Conservation (phyloP, 1,284 basidiomycete species). For the Malassezia restricta region DNA sequence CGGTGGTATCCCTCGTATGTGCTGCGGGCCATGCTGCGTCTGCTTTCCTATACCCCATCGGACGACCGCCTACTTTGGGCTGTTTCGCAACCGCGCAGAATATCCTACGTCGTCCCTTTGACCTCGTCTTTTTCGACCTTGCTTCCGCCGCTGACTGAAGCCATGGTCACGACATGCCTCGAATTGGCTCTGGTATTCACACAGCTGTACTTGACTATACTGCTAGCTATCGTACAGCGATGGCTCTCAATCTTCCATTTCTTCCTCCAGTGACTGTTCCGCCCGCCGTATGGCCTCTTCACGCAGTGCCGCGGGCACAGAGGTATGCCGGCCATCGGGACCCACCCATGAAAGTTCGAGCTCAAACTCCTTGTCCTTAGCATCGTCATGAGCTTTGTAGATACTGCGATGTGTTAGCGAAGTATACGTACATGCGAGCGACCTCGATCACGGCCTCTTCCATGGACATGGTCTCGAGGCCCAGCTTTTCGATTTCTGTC, state of each 20-base stretch:
- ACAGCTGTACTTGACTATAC: background rate
- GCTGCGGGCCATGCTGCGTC: background rate
- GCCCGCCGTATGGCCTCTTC: slow-evolving; percentile 77
- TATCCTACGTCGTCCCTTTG: background rate
- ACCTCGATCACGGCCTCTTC: slow-evolving; percentile 40
- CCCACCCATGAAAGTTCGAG: slow-evolving; percentile 96
- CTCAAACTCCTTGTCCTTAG: slow-evolving; percentile 96
- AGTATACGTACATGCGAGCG: slow-evolving; percentile 34
- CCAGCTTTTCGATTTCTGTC: slow-evolving; percentile 94
- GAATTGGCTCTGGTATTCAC: slow-evolving; percentile 1
- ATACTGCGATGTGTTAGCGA: slow-evolving; percentile 55
- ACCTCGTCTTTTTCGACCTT: background rate
- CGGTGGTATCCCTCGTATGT: background rate
- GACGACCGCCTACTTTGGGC: background rate
- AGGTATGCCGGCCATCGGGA: slow-evolving; percentile 68
- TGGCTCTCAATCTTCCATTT: slow-evolving; percentile 58
- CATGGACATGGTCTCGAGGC: slow-evolving; percentile 61
- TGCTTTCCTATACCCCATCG: background rate
- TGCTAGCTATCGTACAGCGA: background rate
- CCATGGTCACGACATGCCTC: background rate
- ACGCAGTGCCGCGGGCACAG: slow-evolving; percentile 67
- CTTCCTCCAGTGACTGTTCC: slow-evolving; percentile 70
- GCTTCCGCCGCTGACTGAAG: background rate
- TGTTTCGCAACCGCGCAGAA: background rate
- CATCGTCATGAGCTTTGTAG: slow-evolving; percentile 90